Conservation (phyloP, 2,329 filamentous ascomycete species). For the Fusarium newnesense region DNA sequence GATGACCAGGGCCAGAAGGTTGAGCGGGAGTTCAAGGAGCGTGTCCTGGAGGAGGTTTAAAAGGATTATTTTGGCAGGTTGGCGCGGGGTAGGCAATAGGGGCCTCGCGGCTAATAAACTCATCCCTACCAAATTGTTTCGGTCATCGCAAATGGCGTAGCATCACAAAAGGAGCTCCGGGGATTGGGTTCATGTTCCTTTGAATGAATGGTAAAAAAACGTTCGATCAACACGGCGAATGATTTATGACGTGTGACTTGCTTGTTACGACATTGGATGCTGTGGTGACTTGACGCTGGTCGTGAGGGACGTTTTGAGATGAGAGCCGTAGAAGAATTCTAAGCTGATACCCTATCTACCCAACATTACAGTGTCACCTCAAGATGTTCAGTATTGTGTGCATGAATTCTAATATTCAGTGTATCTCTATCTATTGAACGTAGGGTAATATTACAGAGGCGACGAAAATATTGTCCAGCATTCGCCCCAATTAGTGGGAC, state of each 20-base stretch:
- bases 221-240: constrained; percentile 44
- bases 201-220: constrained; percentile 51
- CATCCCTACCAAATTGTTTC: constrained; percentile 53
- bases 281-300: constrained; percentile 29
- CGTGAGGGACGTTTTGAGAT: constrained; percentile 20
- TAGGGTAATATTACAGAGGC: constrained; percentile 11
- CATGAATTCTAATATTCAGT: background rate
- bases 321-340: constrained; percentile 28
- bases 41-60: constrained; percentile 94
- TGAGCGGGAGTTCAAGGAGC: constrained; percentile 99
- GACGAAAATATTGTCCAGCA: constrained; percentile 4
- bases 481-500: constrained; percentile 19
- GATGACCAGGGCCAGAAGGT: constrained; percentile 99
- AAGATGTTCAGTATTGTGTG: background rate
- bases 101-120: constrained; percentile 48
- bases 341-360: constrained; percentile 22
- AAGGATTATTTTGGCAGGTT: constrained; percentile 49
- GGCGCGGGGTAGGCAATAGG: constrained; percentile 47
- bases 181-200: constrained; percentile 54
- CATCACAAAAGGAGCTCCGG: constrained; percentile 54
- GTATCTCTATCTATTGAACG: constrained; percentile 8
- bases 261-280: constrained; percentile 13
- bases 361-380: background rate
- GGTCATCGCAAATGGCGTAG: constrained; percentile 58
- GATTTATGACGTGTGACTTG: constrained; percentile 33